Conservation (phyloP, 1,139 yeast species). For the Hanseniaspora uvarum region DNA sequence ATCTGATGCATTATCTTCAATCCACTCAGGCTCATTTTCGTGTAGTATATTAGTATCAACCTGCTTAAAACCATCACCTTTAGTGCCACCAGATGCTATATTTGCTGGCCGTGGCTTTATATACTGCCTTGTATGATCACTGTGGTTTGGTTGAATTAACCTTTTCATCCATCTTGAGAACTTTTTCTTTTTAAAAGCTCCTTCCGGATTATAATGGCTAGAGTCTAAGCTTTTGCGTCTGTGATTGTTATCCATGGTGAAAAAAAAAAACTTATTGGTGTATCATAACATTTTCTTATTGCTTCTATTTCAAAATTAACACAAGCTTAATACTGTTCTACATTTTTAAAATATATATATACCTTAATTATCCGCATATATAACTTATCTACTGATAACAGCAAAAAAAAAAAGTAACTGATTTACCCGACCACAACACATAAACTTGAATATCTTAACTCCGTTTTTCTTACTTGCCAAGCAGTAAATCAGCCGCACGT, state of each 20-base stretch:
- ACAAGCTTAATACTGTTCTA: too few relatives aligned
- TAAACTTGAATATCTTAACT: too few relatives aligned
- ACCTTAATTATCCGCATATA: too few relatives aligned
- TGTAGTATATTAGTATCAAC: neutral
- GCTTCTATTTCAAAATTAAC: too few relatives aligned
- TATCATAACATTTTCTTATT: too few relatives aligned
- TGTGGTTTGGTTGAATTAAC: neutral
- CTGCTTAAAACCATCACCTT: neutral
- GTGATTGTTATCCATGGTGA: neutral
- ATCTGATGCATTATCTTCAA: neutral
- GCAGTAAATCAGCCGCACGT: neutral
- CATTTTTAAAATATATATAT: too few relatives aligned
- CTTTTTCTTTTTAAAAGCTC: neutral
- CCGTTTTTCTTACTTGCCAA: too few relatives aligned
- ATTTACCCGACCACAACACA: too few relatives aligned
- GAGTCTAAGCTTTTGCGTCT: neutral
- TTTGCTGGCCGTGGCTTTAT: neutral
- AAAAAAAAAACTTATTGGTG: too few relatives aligned
- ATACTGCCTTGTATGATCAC: neutral
- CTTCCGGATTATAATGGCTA: neutral
- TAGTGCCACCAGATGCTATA: neutral
- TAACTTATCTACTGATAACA: too few relatives aligned
- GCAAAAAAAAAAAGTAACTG: neutral
- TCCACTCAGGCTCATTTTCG: neutral
- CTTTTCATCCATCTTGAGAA: neutral